Evolutionary conservation across 169 alveolate genomes (phyloP).

Genomic region (Amoebophrya sp.): DNA sequence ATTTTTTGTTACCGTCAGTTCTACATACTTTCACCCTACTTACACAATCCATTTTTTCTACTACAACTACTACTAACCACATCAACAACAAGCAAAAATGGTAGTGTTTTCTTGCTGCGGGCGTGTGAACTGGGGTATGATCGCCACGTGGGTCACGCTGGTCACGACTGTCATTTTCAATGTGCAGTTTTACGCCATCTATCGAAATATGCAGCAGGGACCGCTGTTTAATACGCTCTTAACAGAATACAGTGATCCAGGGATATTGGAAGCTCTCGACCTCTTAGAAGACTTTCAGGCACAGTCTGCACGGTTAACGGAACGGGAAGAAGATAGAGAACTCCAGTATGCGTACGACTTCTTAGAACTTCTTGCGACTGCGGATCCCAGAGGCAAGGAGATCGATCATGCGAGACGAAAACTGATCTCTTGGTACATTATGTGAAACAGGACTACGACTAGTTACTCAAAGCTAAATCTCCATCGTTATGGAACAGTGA

Average conservation of each 20-base stretch:
- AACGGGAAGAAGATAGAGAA: too few relatives aligned
- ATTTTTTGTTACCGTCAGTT: too few relatives aligned
- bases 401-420: neutral
- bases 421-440: neutral
- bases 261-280: neutral
- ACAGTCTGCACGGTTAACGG: neutral
- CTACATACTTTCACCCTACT: too few relatives aligned
- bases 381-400: neutral
- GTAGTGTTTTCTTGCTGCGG: too few relatives aligned
- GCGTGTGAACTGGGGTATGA: neutral
- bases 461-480: neutral
- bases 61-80: too few relatives aligned
- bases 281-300: neutral
- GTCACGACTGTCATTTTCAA: neutral
- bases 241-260: neutral
- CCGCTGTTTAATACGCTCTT: neutral
- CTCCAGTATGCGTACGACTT: too few relatives aligned
- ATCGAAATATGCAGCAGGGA: neutral
- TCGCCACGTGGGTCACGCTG: constrained; percentile 19
- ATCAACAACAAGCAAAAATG: too few relatives aligned
- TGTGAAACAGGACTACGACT: neutral
- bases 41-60: too few relatives aligned
- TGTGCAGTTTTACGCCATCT: neutral
- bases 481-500: too few relatives aligned
- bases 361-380: too few relatives aligned